These are phyloP conservation scores for Puccinia triticina DNA, from an alignment of 1,284 basidiomycete species.

Conservation along the genomic window DNA sequence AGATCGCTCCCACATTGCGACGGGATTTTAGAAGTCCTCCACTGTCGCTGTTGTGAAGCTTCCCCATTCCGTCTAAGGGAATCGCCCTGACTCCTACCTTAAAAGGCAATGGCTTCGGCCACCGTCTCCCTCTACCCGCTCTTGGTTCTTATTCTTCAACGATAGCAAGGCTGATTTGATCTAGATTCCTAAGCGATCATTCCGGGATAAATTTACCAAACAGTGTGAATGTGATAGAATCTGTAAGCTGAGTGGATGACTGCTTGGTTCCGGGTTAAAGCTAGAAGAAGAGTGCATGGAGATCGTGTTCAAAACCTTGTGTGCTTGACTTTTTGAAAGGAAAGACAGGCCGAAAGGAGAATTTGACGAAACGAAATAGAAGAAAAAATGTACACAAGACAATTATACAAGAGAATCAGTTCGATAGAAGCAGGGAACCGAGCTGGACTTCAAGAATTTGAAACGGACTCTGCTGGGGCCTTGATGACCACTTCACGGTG, in stretches of 20 bases:
- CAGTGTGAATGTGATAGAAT: background rate
- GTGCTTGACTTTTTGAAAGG: background rate
- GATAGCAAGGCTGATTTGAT: too few relatives aligned
- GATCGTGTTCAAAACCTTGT: background rate
- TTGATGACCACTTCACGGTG: background rate
- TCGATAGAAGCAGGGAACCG: too few relatives aligned
- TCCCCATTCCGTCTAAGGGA: too few relatives aligned
- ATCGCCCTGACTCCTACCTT: too few relatives aligned
- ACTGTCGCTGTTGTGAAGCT: too few relatives aligned
- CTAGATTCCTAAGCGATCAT: background rate
- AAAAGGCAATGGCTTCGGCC: too few relatives aligned
- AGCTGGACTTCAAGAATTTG: background rate
- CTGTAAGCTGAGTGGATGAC: background rate
- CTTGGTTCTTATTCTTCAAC: too few relatives aligned
- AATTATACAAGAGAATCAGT: background rate
- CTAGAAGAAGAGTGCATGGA: background rate
- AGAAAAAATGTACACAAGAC: background rate
- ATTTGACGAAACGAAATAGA: background rate
- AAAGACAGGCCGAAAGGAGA: background rate
- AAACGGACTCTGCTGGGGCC: background rate
- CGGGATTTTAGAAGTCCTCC: too few relatives aligned
- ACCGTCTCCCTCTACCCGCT: too few relatives aligned
- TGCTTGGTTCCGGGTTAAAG: background rate
- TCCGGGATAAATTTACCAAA: conserved; percentile 2
- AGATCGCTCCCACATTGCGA: too few relatives aligned